Conservation (phyloP, 2,329 filamentous ascomycete genomes). For the Cladophialophora immunda region DNA sequence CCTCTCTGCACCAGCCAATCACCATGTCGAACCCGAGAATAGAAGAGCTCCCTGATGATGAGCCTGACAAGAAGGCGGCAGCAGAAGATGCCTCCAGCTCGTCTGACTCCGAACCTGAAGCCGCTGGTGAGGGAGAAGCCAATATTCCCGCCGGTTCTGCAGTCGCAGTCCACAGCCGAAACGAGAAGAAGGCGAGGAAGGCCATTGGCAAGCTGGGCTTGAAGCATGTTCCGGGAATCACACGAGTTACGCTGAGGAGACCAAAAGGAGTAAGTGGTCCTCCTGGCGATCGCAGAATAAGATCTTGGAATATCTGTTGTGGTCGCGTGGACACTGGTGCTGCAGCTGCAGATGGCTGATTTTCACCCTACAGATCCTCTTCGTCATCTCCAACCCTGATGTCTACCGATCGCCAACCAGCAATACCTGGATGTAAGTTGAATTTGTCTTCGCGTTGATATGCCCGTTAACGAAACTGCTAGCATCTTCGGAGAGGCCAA, state of each 20-base stretch:
- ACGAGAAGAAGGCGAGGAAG: conserved; percentile 99
- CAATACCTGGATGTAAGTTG: conserved; percentile 98
- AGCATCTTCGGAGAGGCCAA: conserved; percentile 99
- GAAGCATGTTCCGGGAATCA: conserved; percentile 96
- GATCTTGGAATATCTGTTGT: not conserved
- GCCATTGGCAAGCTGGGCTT: conserved; percentile 98
- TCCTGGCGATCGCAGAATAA: not conserved
- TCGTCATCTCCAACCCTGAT: conserved; percentile 99
- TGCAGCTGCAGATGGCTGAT: conserved; percentile 9
- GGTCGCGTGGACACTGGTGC: not conserved
- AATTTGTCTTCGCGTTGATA: not conserved
- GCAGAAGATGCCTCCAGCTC: conserved; percentile 71
- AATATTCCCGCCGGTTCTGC: conserved; percentile 83
- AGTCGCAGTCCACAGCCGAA: conserved; percentile 94
- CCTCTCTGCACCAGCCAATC: conserved; percentile 30
- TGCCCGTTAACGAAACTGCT: conserved; percentile 31
- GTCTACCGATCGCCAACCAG: conserved; percentile 99
- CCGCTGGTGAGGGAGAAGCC: conserved; percentile 57
- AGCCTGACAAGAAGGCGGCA: conserved; percentile 83
- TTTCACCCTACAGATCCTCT: conserved; percentile 77
- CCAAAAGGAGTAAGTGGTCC: conserved; percentile 93
- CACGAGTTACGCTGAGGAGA: conserved; percentile 94
- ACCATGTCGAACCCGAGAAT: conserved; percentile 96
- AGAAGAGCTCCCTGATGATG: conserved; percentile 92
- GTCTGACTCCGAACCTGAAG: conserved; percentile 59